phyloP scores from a whole-genome alignment of 108 stramenopile genomes.

The Fistulifera pelliculosa region DNA sequence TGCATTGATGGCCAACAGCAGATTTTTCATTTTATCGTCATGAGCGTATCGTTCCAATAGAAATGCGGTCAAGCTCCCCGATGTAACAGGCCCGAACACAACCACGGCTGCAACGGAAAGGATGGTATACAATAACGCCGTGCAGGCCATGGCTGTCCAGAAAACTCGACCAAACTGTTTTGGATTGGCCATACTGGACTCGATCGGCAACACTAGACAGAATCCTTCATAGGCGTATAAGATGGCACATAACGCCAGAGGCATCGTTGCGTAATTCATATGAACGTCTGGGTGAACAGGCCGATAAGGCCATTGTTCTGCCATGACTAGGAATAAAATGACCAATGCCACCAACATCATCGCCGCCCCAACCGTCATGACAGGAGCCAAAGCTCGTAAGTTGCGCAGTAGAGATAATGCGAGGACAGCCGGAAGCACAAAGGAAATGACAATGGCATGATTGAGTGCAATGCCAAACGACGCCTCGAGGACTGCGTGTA shows the following conservation, averaged over 20 bases:
- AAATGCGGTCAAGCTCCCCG: conserved; percentile 64
- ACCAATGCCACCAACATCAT: conserved; percentile 37
- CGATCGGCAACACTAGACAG: conserved; percentile 56
- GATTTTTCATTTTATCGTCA: conserved; percentile 9
- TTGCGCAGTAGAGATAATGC: conserved; percentile 35
- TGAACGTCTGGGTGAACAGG: too few species aligned
- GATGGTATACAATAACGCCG: too few species aligned
- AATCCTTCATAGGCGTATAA: conserved; percentile 69
- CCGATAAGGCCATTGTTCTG: conserved; percentile 38
- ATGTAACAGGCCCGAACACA: conserved; percentile 51
- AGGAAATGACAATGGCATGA: conserved; percentile 38
- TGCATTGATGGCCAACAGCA: conserved; percentile 43
- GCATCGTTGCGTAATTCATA: too few species aligned
- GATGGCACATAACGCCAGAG: conserved; percentile 63
- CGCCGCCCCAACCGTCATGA: conserved; percentile 39
- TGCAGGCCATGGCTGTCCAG: conserved; percentile 30
- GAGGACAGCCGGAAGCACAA: conserved; percentile 42
- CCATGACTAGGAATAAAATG: conserved; percentile 26
- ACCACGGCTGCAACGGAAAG: conserved; percentile 39
- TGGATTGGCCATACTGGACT: conserved; percentile 34
- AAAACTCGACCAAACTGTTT: conserved; percentile 35
- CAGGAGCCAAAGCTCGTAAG: conserved; percentile 39
- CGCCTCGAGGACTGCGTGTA: conserved; percentile 37
- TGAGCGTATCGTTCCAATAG: conserved; percentile 24
- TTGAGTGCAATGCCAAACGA: neutral